These are phyloP conservation scores for Suillus bovinus DNA, from an alignment of 768 basidiomycete species.

Conservation along the genomic window DNA sequence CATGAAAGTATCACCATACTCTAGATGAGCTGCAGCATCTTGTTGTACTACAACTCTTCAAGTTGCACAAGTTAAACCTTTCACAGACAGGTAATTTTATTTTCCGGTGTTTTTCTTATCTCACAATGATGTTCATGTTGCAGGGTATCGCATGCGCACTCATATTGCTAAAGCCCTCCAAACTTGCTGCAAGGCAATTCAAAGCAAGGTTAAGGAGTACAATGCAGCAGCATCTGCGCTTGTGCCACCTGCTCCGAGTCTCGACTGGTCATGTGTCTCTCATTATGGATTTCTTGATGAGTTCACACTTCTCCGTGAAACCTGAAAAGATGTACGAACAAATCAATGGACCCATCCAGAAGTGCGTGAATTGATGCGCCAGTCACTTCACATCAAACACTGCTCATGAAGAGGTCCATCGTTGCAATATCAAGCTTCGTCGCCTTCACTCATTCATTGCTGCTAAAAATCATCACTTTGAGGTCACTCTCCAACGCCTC, in stretches of 20 bases:
- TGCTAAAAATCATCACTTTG: neutral
- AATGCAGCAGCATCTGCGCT: neutral
- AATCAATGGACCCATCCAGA: neutral
- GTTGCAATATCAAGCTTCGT: neutral
- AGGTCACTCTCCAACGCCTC: neutral
- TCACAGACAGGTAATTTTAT: constrained; percentile 32
- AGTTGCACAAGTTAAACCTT: constrained; percentile 40
- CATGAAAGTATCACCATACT: constrained; percentile 28
- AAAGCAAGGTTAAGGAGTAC: neutral
- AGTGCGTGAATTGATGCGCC: neutral
- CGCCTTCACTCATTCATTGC: neutral
- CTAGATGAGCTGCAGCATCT: constrained; percentile 37
- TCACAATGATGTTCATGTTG: constrained; percentile 9
- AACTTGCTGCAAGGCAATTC: constrained; percentile 33
- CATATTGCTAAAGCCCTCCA: constrained; percentile 37
- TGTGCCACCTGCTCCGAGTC: neutral
- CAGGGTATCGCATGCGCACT: constrained; percentile 36
- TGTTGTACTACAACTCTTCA: constrained; percentile 37
- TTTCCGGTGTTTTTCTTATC: constrained; percentile 5
- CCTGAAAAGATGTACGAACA: neutral
- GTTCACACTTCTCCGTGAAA: neutral
- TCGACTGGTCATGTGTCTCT: neutral
- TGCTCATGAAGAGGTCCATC: neutral
- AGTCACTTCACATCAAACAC: neutral
- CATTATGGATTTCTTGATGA: neutral